Base-by-base conservation (phyloP, 495 filamentous ascomycete genomes). In the Amphirosellinia nigrospora region DNA sequence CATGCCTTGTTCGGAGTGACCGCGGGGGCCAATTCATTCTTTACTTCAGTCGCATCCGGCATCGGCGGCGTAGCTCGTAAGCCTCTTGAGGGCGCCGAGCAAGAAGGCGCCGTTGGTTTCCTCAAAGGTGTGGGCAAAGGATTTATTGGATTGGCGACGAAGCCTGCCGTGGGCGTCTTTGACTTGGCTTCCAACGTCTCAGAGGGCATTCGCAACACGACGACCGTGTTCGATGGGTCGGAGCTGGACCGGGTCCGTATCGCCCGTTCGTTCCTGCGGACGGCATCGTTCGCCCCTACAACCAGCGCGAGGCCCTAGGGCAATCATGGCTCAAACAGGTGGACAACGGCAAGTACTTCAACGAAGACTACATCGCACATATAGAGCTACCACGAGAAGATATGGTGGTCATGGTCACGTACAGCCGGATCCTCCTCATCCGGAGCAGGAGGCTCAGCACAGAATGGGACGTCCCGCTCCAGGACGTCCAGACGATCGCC, bases 311-410 rank as follows among this genome's bases (percentile, higher is more conserved):
- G 84, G 94, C 96, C 1, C 89, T 99, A 16, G 96, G 96, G 10
- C 96, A 99, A 79, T 97, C 94, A 83, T 99, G 96, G 96, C 89
- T 99, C 72, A 99, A 99, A 84, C 97, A 97, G 26, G 86, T 96
- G 1, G 96, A 98, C 76, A 94, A 97, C 69, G 96, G 96, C 58
- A 96, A 94, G 82, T 97, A 93, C 83, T 99, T 99, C 87, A 89
- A 95, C 81, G 96, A 98, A 79, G 88, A 94, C 75, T 99, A 99
- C 81, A 96, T 99, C 75, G 96, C 94, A 15, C 96, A 99, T 72
- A 86, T 99, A 26, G 96, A 98, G 77, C 89, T 99, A 36, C 92
- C 91, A 7, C 88, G 91, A 10, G 90, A 94, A 75, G 96, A 98
- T 74, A 92, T 96, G 88, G 88, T 98, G 62, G 92, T 98, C 68